Base-by-base conservation (phyloP, 208 protist genomes). In the Naegleria fowleri region DNA sequence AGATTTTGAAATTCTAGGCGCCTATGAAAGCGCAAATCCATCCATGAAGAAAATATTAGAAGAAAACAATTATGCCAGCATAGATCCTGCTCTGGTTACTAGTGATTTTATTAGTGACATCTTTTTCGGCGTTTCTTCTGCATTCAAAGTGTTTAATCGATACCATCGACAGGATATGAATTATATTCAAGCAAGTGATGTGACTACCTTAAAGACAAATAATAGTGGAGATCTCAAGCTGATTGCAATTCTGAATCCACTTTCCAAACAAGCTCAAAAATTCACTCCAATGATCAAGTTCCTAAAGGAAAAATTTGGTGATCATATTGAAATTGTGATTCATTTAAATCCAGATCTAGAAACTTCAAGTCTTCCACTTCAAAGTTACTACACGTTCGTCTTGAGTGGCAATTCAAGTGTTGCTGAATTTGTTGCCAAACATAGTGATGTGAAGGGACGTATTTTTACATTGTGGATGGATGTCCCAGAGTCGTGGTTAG, bases 381-480 rank as follows among this genome's bases (percentile, higher is more conserved):
- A 98, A 40, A 93, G 94, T 79, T 98, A 97, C 91, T 99, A 98
- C 93, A 91, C 95, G 25, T 98, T 95, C 91, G 97, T 98, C 1
- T 36, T 36, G 6, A 15, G 19, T 76, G 51, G 6, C 19, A 75
- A 75, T 29, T 36, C 16, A 29, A 79, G 67, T 36, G 9, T 79
- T 25, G 67, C 67, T 36, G 29, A 79, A 79, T 79, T 79, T 33
- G 9, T 5, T 0, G n/a, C 67, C 9, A 79, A 33, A 36, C n/a
- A 36, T 33, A 5, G 6, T 36, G 67, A 79, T 36, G 67, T 79
- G 7, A 79, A 91, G 94, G 90, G 59, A 96, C 13, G 92, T 97
- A 59, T 38, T 86, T 96, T 40, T 94, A 95, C 96, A 22, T 90
- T 99, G 0, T 95, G 94, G 88, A 89, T 99, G 13, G 96, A 98